A percentile compares a stretch with the other conserved stretches of the same genome.
These are phyloP conservation scores for Ustilago hordei DNA, from an alignment of 1,284 basidiomycete species.

Conservation along the genomic window DNA sequence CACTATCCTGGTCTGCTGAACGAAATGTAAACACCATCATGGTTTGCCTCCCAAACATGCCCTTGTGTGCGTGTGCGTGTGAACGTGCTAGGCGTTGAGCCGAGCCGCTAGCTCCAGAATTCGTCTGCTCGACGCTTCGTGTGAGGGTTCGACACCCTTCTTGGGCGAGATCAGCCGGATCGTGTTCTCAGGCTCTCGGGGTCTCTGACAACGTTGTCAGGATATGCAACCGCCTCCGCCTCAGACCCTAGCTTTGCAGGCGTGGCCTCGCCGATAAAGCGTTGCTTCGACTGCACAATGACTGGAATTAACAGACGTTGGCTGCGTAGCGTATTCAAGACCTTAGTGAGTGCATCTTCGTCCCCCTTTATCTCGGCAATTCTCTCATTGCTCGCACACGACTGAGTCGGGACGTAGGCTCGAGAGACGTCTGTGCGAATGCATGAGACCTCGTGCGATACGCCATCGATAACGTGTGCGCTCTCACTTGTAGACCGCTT, in stretches of 20 bases:
- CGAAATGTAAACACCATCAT: background rate
- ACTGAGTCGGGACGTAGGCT: background rate
- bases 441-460: background rate
- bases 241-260: background rate
- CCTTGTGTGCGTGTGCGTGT: background rate
- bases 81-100: background rate
- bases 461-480: background rate
- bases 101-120: background rate
- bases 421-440: background rate
- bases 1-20: slow-evolving; percentile 1
- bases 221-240: background rate
- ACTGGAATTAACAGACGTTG: background rate
- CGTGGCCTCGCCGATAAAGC: background rate
- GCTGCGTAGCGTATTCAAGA: background rate
- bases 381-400: background rate
- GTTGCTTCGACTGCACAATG: background rate
- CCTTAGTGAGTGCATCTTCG: background rate
- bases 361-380: background rate
- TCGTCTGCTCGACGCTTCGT: background rate
- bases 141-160: background rate
- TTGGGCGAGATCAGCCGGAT: background rate
- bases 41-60: background rate
- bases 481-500: background rate
- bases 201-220: background rate
- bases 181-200: background rate